Conservation (phyloP, 148 eudicot species). For the Chenopodium album region DNA sequence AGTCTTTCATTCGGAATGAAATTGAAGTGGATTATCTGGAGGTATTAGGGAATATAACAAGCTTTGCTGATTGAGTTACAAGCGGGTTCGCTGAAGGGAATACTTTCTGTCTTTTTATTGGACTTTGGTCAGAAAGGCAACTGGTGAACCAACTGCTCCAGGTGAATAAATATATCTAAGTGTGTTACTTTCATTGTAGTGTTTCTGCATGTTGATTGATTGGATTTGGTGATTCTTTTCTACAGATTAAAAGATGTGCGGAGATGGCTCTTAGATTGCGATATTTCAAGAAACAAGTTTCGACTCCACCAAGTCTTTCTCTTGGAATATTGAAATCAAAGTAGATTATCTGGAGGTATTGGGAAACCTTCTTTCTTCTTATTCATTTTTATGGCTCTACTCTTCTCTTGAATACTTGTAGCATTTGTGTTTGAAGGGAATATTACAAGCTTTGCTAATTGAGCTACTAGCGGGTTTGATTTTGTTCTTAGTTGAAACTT, state of each 20-base stretch:
- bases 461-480: slow-evolving; percentile 8
- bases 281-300: slow-evolving; percentile 68
- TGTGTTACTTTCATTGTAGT: neutral
- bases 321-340: slow-evolving; percentile 35
- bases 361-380: neutral
- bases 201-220: neutral
- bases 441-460: neutral
- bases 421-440: neutral
- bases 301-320: slow-evolving; percentile 39
- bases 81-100: too few species aligned
- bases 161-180: too few species aligned
- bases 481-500: slow-evolving; percentile 56
- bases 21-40: too few species aligned
- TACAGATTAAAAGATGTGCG: slow-evolving; percentile 83
- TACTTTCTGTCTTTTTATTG: too few species aligned
- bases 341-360: slow-evolving; percentile 84
- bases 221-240: slow-evolving; percentile 10
- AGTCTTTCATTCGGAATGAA: too few species aligned
- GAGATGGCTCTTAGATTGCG: slow-evolving; percentile 92
- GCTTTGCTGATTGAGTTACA: too few species aligned
- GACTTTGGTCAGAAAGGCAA: too few species aligned
- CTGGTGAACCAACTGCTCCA: too few species aligned
- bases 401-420: neutral
- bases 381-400: neutral
- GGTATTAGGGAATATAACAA: too few species aligned